Evolutionary conservation across 371 early-diverging fungal species (phyloP).

Genomic region (Synchytrium microbalum): DNA sequence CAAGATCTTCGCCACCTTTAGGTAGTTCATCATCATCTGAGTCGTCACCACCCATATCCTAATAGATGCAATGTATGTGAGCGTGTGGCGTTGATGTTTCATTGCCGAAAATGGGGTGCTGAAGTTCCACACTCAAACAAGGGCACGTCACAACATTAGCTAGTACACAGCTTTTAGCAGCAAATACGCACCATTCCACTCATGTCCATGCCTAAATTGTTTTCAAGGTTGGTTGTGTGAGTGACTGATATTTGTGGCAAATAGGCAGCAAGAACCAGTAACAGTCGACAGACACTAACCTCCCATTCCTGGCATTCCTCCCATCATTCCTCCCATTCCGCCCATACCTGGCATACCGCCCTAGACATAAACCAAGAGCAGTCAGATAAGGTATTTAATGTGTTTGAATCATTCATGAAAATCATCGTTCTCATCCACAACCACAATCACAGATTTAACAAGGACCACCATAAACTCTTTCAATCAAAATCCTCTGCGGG

Average conservation of each 20-base stretch:
- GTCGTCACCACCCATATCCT: conserved; percentile 8
- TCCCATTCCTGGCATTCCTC: too few relatives aligned
- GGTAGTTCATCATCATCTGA: conserved; percentile 5
- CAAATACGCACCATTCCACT: not conserved
- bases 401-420: too few relatives aligned
- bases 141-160: not conserved
- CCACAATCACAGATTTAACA: not conserved
- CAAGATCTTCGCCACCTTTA: not conserved
- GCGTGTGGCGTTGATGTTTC: not conserved
- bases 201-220: conserved; percentile 13
- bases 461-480: too few relatives aligned
- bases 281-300: too few relatives aligned
- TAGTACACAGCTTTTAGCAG: not conserved
- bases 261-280: too few relatives aligned
- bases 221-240: conserved; percentile 16
- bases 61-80: not conserved
- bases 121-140: not conserved
- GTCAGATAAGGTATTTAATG: too few relatives aligned
- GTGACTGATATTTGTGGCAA: conserved; percentile 21
- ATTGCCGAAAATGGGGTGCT: not conserved
- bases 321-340: conserved; percentile 40
- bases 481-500: too few relatives aligned
- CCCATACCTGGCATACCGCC: conserved; percentile 38
- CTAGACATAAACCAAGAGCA: too few relatives aligned
- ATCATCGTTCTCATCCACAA: not conserved